Conservation (phyloP, 225 moss, liverwort and hornwort genomes). For the Marchantia paleacea region DNA sequence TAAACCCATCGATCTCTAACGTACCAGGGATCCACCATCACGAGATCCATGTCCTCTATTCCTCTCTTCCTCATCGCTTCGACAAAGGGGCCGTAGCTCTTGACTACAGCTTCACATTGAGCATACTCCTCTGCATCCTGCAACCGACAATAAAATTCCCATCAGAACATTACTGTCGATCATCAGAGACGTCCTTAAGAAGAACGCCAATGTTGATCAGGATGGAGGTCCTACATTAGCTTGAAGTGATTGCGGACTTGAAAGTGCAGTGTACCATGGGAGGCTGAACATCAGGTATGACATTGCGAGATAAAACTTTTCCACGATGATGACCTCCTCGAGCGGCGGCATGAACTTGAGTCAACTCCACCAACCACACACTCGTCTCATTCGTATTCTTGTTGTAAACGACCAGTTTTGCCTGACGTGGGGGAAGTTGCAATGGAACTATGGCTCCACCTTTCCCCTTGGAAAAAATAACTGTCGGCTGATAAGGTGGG, state of each 20-base stretch:
- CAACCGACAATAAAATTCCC: background rate
- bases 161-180: no score
- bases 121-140: constrained; percentile 99
- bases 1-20: constrained; percentile 2
- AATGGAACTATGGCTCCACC: constrained; percentile 76
- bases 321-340: constrained; percentile 92
- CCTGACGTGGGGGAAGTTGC: constrained; percentile 85
- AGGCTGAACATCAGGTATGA: constrained; percentile 86
- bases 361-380: constrained; percentile 87
- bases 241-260: background rate
- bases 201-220: no score
- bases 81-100: constrained; percentile 69
- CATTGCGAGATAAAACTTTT: constrained; percentile 72
- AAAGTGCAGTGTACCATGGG: constrained; percentile 58
- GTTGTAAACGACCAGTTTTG: constrained; percentile 82
- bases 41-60: constrained; percentile 91
- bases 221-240: background rate
- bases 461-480: constrained; percentile 69
- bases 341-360: constrained; percentile 89
- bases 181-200: no score
- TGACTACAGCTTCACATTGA: constrained; percentile 90
- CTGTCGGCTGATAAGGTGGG: constrained; percentile 84
- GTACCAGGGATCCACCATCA: constrained; percentile 99
- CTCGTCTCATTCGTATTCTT: constrained; percentile 86
- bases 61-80: constrained; percentile 98